These are phyloP conservation scores for Cercospora citrullina DNA, from an alignment of 2,329 filamentous ascomycete species.

Conservation along the genomic window DNA sequence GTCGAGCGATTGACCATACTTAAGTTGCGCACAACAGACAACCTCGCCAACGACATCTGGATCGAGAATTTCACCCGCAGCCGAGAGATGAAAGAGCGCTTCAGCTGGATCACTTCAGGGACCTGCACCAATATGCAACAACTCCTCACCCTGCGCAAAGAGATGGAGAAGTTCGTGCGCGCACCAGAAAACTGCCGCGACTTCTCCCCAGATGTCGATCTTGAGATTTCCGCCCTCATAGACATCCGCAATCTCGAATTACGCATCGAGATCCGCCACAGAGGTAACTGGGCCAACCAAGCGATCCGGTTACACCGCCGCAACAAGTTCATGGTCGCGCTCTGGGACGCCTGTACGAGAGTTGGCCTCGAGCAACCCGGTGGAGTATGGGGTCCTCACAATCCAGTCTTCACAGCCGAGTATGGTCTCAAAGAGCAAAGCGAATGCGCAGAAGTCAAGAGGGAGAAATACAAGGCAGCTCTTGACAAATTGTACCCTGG, in stretches of 20 bases:
- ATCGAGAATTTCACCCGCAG: constrained; percentile 42
- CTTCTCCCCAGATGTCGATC: constrained; percentile 36
- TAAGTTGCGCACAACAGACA: constrained; percentile 23
- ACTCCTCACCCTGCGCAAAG: constrained; percentile 32
- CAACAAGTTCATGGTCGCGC: constrained; percentile 92
- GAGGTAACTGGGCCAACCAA: constrained; percentile 61
- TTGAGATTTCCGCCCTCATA: constrained; percentile 35
- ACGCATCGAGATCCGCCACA: constrained; percentile 21
- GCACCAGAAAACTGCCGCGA: constrained; percentile 39
- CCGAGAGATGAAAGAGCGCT: constrained; percentile 40
- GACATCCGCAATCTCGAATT: constrained; percentile 38
- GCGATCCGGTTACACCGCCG: constrained; percentile 74
- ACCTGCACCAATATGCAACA: constrained; percentile 36
- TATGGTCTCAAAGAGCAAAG: constrained; percentile 8
- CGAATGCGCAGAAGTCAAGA: constrained; percentile 1
- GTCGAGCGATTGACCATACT: not conserved
- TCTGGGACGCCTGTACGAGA: constrained; percentile 77
- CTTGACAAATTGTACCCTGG: not conserved
- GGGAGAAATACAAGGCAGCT: not conserved
- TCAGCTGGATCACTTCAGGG: constrained; percentile 33
- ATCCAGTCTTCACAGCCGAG: constrained; percentile 67
- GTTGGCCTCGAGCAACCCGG: constrained; percentile 79
- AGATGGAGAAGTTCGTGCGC: constrained; percentile 36
- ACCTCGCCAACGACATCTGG: constrained; percentile 40
- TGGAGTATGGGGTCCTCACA: constrained; percentile 61